Evolutionary conservation across 192 early-diverging fungal species (phyloP).

Genomic region (Oehlia diaphana): DNA sequence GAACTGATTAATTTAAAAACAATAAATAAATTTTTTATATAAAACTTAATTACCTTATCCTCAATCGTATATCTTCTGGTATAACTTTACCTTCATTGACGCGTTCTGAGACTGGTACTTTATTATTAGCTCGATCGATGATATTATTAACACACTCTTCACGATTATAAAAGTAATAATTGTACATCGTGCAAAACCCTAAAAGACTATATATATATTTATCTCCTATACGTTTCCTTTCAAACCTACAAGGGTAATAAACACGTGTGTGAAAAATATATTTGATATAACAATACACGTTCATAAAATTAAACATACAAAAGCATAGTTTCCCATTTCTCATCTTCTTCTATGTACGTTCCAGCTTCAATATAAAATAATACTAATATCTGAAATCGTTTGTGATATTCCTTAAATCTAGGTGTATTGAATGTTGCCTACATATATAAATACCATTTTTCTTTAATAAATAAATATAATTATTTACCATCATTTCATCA

Average conservation of each 20-base stretch:
- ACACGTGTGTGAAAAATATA: slow-evolving; percentile 13
- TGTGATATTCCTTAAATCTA: slow-evolving; percentile 76
- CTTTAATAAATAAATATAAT: background rate
- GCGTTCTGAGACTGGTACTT: background rate
- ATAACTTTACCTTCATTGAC: background rate
- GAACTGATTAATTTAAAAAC: background rate
- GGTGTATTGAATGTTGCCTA: slow-evolving; percentile 63
- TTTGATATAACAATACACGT: background rate
- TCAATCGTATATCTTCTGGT: slow-evolving; percentile 73
- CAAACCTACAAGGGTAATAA: slow-evolving; percentile 44
- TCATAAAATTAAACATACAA: slow-evolving; percentile 34
- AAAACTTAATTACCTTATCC: slow-evolving; percentile 68
- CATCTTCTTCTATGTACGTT: slow-evolving; percentile 78
- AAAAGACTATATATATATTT: slow-evolving; percentile 66
- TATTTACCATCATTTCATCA: no score
- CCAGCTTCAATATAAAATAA: slow-evolving; percentile 91
- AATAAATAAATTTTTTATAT: background rate
- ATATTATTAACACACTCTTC: background rate
- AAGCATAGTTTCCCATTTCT: slow-evolving; percentile 78
- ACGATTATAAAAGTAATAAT: slow-evolving; percentile 70
- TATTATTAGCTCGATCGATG: background rate
- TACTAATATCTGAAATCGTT: slow-evolving; percentile 74
- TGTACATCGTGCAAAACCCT: slow-evolving; percentile 84
- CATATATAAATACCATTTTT: slow-evolving; percentile 15
- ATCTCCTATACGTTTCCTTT: slow-evolving; percentile 48